phyloP scores from a whole-genome alignment of 1,284 basidiomycete species.

The Ustilago curta region DNA sequence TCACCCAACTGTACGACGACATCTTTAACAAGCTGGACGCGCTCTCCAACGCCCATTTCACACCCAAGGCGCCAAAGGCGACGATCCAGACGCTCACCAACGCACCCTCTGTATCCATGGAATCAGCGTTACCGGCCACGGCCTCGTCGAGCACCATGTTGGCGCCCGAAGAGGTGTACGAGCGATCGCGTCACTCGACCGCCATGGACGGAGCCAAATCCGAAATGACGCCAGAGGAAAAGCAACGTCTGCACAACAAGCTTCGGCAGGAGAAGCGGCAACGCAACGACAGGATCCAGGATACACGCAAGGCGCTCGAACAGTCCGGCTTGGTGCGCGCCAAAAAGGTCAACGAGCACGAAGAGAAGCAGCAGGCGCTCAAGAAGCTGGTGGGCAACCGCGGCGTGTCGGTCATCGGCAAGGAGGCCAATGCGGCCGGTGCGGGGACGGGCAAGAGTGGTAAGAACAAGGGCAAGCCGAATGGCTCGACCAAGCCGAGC shows the following conservation, averaged over 20 bases:
- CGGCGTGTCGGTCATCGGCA: constrained; percentile 57
- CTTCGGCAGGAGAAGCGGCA: constrained; percentile 76
- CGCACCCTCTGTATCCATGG: constrained; percentile 84
- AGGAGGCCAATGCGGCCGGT: constrained; percentile 28
- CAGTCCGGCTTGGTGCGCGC: constrained; percentile 72
- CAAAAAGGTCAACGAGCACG: constrained; percentile 43
- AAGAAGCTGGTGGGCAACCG: constrained; percentile 65
- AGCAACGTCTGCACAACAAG: constrained; percentile 72
- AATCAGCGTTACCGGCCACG: constrained; percentile 88
- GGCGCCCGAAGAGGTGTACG: constrained; percentile 91
- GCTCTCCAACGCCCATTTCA: constrained; percentile 92
- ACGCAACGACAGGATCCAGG: constrained; percentile 76
- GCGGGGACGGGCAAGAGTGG: constrained; percentile 33
- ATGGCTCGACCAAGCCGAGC: constrained; percentile 14
- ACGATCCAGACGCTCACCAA: constrained; percentile 88
- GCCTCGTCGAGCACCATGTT: constrained; percentile 83
- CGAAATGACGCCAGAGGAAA: constrained; percentile 88
- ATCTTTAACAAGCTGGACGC: constrained; percentile 93
- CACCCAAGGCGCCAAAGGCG: constrained; percentile 92
- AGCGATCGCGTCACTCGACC: constrained; percentile 44
- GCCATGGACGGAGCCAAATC: constrained; percentile 72
- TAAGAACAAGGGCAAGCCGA: constrained; percentile 37
- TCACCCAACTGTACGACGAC: constrained; percentile 84
- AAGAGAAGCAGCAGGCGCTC: constrained; percentile 67
- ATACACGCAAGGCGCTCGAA: constrained; percentile 77